Base-by-base conservation (phyloP, 306 rosid species). In the Mucuna pruriens region DNA sequence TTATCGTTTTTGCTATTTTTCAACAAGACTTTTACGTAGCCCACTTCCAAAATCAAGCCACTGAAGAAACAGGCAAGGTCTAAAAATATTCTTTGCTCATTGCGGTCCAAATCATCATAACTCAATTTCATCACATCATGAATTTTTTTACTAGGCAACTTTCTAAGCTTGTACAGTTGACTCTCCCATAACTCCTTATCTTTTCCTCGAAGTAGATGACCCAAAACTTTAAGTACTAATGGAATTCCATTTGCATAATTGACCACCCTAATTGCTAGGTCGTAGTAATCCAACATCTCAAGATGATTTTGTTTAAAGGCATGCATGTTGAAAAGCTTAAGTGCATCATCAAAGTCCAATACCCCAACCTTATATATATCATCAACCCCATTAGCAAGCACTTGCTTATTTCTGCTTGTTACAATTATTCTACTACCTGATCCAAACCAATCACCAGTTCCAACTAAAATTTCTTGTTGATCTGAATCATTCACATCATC, bases 181-280 rank as follows among this genome's bases (percentile, higher is more conserved):
- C 60, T 70, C 25, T 45, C 25, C 75, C 75, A 45, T 25, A 15
- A 6, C 46, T 45, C 42, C 7, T 70, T 70, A 12, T 13, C 40
- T 46, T 70, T 70, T 13, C 75, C 57, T 23, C 22, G 15, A 25
- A 69, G 57, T 12, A 22, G 75, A 45, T 13, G 75, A 3, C 57
- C 75, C 75, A 69, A 45, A 69, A 69, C 75, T 45, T 69, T 25
- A 16, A 69, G 58, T 7, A 69, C 75, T 69, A 69, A 23, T 13
- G 75, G 75, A 69, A 42, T 19, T 5, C 75, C 75, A 13, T 69
- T 3, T 36, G 57, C 48, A 62, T 34, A 81, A 10, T 6, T 0
- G 9, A 51, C 2, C 7, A 73, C 25, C 17, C 2, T 11, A 16
- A 6, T 4, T 3, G 68, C 52, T 16, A 62, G 34, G 16, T 22